phyloP scores from a whole-genome alignment of 2,329 filamentous ascomycete species.

The Magnaporthiopsis incrustans region DNA sequence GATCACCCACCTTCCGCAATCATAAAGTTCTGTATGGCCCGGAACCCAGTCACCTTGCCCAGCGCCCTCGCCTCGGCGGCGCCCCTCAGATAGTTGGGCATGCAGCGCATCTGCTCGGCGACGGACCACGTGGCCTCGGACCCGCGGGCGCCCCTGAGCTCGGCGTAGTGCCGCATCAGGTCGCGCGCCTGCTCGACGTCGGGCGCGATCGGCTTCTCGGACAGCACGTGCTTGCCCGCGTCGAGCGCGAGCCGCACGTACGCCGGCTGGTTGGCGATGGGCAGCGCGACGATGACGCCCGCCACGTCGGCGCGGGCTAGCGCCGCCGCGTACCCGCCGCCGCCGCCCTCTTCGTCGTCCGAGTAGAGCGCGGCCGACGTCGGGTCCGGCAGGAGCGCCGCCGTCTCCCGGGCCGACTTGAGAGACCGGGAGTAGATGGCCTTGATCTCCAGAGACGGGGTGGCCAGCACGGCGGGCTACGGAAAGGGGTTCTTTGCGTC shows the following conservation, averaged over 20 bases:
- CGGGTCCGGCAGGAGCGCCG: conserved; percentile 21
- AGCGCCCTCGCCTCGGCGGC: conserved; percentile 39
- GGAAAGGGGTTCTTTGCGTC: conserved; percentile 17
- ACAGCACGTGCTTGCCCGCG: conserved; percentile 63
- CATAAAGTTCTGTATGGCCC: conserved; percentile 26
- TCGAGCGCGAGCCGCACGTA: conserved; percentile 49
- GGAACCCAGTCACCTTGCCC: conserved; percentile 47
- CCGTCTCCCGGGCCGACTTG: conserved; percentile 33
- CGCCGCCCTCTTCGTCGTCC: conserved; percentile 31
- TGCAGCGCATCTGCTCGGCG: conserved; percentile 67
- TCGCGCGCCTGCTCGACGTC: conserved; percentile 28
- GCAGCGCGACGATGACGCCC: conserved; percentile 52
- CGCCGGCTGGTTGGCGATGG: conserved; percentile 52
- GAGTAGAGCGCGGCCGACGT: conserved; percentile 38
- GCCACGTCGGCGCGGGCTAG: conserved; percentile 45
- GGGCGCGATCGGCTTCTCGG: conserved; percentile 61
- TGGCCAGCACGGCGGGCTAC: conserved; percentile 50
- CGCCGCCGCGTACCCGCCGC: conserved; percentile 37
- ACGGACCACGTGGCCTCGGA: conserved; percentile 43
- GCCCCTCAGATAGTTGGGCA: conserved; percentile 44
- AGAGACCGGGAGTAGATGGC: conserved; percentile 59
- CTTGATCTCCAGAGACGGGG: conserved; percentile 44
- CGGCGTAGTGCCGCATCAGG: conserved; percentile 23
- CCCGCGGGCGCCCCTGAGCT: conserved; percentile 9
- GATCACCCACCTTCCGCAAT: conserved; percentile 18